Base-by-base conservation (phyloP, 1,284 basidiomycete species). In the Cryptococcus hybrid region DNA sequence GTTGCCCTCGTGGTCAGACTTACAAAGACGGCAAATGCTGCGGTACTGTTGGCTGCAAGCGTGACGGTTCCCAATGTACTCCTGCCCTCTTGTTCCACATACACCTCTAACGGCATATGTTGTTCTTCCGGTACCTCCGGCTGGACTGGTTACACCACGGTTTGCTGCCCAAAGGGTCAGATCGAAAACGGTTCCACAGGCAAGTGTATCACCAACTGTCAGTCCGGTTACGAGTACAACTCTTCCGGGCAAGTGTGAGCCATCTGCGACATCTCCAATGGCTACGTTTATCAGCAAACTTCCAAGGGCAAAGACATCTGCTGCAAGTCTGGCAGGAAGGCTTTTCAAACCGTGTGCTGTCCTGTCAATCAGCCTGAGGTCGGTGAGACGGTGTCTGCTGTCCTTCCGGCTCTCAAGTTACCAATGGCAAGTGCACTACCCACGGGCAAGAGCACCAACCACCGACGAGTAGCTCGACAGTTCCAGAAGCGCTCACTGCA, bases 61-160 rank as follows among this genome's bases (percentile, higher is more conserved):
- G 63, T 44, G 47, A 44, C 37, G 60, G 62, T 37, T 12, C 47
- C 2, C 51, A 47, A 40, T 71, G 69, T 51, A 61, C 60, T 4
- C 66, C 69, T 15, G 54, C 54, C 49, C 51, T 61, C 52, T 12
- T 69, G 67, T 35, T 66, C 74, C 8, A 70, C 82, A 15, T 82
- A 85, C 76, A 83, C 84, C 72, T 80, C 80, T 45, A 85, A 85
- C 75, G 74, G 73, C 39, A 83, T 84, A 42, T 86, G 86, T 77
- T 86, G 85, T 50, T 56, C 54, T 38, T 45, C 60, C 47, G 60
- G 54, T 15, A 62, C 24, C 12, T 56, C 52, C 18, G 60, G 60
- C 38, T 61, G 62, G 61, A 61, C 59, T n/a, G 63, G 60, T 7
- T 59, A 60, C 47, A 50, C 59, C 9, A 68, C 64, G 45, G 53